Evolutionary conservation across 2,329 filamentous ascomycete genomes (phyloP).

Genomic region (Cytospora piceae): DNA sequence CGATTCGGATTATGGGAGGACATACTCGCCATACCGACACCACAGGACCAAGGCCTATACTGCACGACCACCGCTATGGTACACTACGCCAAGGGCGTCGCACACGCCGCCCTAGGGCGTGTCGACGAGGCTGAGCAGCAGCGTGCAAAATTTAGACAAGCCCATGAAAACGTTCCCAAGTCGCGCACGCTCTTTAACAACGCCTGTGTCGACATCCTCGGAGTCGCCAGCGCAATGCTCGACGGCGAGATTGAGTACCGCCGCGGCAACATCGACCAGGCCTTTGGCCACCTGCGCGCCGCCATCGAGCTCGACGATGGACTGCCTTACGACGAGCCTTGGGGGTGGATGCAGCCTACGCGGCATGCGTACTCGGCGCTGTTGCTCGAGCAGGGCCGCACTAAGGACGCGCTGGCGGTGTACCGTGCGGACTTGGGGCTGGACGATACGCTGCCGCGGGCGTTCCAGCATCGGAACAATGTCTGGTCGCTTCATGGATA

Average conservation of each 20-base stretch:
- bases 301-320: constrained; percentile 64
- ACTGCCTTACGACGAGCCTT: constrained; percentile 73
- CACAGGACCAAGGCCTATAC: constrained; percentile 63
- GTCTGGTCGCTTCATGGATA: constrained; percentile 77
- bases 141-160: constrained; percentile 53
- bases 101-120: constrained; percentile 61
- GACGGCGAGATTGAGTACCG: constrained; percentile 77
- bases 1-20: constrained; percentile 76
- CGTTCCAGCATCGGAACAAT: constrained; percentile 71
- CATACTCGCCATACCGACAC: constrained; percentile 59
- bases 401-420: constrained; percentile 57
- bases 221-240: constrained; percentile 68
- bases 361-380: constrained; percentile 73
- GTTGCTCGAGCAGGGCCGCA: constrained; percentile 66
- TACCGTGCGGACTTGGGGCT: constrained; percentile 67
- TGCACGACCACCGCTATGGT: constrained; percentile 70
- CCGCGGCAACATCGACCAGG: constrained; percentile 56
- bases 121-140: constrained; percentile 59
- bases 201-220: constrained; percentile 64
- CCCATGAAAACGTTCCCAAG: constrained; percentile 55
- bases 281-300: constrained; percentile 61
- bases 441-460: constrained; percentile 62
- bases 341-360: constrained; percentile 79
- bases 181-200: constrained; percentile 73
- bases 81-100: constrained; percentile 71